Evolutionary conservation across 257 asterid species (phyloP), one percentile per base, ranked within the genome.

Genomic region (Vinca minor): DNA sequence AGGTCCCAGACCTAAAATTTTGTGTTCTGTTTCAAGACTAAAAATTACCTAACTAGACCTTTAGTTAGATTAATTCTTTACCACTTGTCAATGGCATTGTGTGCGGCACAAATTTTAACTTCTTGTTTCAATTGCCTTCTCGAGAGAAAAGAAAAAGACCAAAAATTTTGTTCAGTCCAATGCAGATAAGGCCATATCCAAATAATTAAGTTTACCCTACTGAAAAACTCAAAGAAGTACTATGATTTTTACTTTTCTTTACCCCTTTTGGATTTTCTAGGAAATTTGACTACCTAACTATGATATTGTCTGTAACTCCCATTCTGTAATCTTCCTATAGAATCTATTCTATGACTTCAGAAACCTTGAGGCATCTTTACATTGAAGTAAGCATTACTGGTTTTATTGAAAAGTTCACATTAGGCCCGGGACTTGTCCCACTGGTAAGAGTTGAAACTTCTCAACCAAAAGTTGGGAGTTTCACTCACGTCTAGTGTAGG

Each of bases 281-380:
- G 62, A 56, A 56, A 56, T 56, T 56, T 56, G 62, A 56, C 41
- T 34, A 56, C 62, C 62, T 34, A 54, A 12, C 38, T 53, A 26
- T 12, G 35, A 8, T 8, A 55, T 15, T 29, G 17, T 34, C 49
- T 14, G 21, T 6, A 45, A 45, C 2, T 45, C 7, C 21, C 15
- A 45, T 14, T 3, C 0, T 3, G 8, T 17, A 45, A 52, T 29
- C 59, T 8, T 28, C 59, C 59, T 54, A 13, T 14, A 28, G 38
- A n/a, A 52, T 26, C 35, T 20, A 26, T 26, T 6, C 28, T 53
- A 26, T 5, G 8, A 52, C 15, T 23, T 13, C 36, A 28, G 21
- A 11, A 52, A 25, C 29, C 34, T 11, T 25, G n/a, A n/a, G n/a
- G 38, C 38, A 34, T 34, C 38, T 34, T 34, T 34, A 7, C 7